phyloP scores from a whole-genome alignment of 768 basidiomycete species.

The Kwoniella bestiolae region DNA sequence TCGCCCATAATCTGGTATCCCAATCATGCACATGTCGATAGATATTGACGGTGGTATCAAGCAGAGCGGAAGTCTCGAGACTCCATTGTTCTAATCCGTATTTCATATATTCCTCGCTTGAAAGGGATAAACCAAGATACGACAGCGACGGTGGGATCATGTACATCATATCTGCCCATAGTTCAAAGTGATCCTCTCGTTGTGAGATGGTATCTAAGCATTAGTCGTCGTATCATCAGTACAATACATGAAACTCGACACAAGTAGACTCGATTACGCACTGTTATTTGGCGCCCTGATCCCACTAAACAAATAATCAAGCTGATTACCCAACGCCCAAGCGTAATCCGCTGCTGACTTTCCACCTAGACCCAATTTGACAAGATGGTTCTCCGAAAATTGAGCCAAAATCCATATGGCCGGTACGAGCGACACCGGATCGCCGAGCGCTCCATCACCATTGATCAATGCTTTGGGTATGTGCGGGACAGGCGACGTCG shows the following conservation, averaged over 20 bases:
- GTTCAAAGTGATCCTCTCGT: constrained; percentile 22
- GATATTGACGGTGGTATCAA: constrained; percentile 15
- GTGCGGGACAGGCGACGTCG: constrained; percentile 7
- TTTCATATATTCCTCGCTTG: background rate
- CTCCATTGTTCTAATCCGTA: constrained; percentile 13
- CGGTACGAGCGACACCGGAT: constrained; percentile 20
- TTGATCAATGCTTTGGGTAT: constrained; percentile 12
- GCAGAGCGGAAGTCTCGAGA: constrained; percentile 15
- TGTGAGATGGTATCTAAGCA: constrained; percentile 24
- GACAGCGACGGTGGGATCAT: constrained; percentile 30
- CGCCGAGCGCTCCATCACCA: constrained; percentile 28
- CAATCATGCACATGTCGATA: constrained; percentile 16
- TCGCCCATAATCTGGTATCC: constrained; percentile 27
- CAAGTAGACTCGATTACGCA: background rate
- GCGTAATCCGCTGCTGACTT: constrained; percentile 24
- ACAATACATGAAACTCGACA: background rate
- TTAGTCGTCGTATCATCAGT: background rate
- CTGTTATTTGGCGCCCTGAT: constrained; percentile 8
- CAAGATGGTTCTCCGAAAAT: constrained; percentile 10
- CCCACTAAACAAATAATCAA: constrained; percentile 9
- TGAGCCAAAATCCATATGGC: constrained; percentile 16
- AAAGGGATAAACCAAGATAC: constrained; percentile 12
- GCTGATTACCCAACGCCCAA: constrained; percentile 33
- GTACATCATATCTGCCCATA: constrained; percentile 31
- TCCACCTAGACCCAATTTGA: background rate